A percentile compares a stretch with the other conserved stretches of the same genome.
phyloP scores from a whole-genome alignment of 2,329 filamentous ascomycete genomes.

The Diaporthe nobilis region DNA sequence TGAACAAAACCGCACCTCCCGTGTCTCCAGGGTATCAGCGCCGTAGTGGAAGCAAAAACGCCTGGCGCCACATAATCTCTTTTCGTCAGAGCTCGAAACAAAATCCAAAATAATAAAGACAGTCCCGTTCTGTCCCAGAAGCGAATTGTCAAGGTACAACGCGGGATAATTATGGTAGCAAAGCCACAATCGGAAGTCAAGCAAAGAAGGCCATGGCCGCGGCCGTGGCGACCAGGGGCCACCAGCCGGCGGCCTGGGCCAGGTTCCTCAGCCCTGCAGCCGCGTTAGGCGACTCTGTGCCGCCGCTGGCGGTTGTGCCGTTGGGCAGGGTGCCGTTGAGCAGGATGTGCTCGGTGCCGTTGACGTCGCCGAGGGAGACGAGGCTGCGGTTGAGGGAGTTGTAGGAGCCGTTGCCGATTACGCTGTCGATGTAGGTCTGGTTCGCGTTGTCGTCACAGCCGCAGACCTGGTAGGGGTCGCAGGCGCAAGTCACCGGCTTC shows the following conservation, averaged over 20 bases:
- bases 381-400: slow-evolving; percentile 71
- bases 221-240: slow-evolving; percentile 63
- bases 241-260: slow-evolving; percentile 60
- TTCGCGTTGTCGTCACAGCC: slow-evolving; percentile 79
- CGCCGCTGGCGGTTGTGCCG: slow-evolving; percentile 69
- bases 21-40: slow-evolving; percentile 25
- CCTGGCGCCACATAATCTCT: not conserved
- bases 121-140: not conserved
- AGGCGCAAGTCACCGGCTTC: slow-evolving; percentile 73
- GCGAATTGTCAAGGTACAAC: not conserved
- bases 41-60: not conserved
- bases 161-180: not conserved
- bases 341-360: slow-evolving; percentile 75
- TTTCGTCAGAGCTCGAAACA: not conserved
- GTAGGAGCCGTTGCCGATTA: slow-evolving; percentile 78
- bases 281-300: slow-evolving; percentile 57
- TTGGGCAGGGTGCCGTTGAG: slow-evolving; percentile 84
- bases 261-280: slow-evolving; percentile 51
- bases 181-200: slow-evolving; percentile 47
- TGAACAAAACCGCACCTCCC: not conserved
- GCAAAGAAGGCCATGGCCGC: slow-evolving; percentile 59
- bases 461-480: slow-evolving; percentile 69
- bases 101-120: not conserved
- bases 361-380: slow-evolving; percentile 73
- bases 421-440: slow-evolving; percentile 69